A percentile compares a stretch with the other conserved stretches of the same genome.
Evolutionary conservation across 371 early-diverging fungal species (phyloP).

Genomic region (Agmasoma carcini): DNA sequence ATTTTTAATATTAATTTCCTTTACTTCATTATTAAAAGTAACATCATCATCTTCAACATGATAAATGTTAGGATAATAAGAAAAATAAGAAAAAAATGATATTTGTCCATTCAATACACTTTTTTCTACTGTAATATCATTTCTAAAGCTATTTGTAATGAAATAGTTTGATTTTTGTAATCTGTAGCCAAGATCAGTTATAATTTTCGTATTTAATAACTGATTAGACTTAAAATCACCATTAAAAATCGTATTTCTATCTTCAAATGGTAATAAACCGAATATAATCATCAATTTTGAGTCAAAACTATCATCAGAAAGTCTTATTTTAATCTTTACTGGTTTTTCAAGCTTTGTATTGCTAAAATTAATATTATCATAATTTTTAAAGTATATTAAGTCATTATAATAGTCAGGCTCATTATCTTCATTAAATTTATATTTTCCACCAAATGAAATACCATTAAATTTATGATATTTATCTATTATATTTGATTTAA

Average conservation of each 20-base stretch:
- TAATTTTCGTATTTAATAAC: conserved; percentile 4
- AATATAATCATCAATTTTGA: conserved; percentile 23
- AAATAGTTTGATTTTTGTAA: conserved; percentile 18
- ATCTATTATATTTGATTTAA: conserved; percentile 20
- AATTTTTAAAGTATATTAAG: conserved; percentile 42
- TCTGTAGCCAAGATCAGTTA: conserved; percentile 37
- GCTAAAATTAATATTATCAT: conserved; percentile 18
- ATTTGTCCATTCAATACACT: conserved; percentile 35
- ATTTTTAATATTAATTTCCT: conserved; percentile 1
- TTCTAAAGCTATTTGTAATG: conserved; percentile 16
- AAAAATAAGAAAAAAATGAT: conserved; percentile 44
- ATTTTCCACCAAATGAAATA: conserved; percentile 28
- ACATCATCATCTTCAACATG: conserved; percentile 8
- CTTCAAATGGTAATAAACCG: conserved; percentile 38
- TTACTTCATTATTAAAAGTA: too few species aligned
- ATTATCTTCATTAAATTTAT: conserved; percentile 25
- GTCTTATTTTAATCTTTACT: conserved; percentile 24
- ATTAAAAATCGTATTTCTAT: conserved; percentile 28
- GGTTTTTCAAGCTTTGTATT: conserved; percentile 17
- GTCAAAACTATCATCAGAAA: conserved; percentile 1
- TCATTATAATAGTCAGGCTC: conserved; percentile 41
- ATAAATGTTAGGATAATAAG: conserved; percentile 26
- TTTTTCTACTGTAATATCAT: conserved; percentile 38
- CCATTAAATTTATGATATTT: conserved; percentile 38
- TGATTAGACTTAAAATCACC: conserved; percentile 10